Evolutionary conservation across 78 protist genomes (phyloP).

Genomic region (Dictyostelium purpureum): DNA sequence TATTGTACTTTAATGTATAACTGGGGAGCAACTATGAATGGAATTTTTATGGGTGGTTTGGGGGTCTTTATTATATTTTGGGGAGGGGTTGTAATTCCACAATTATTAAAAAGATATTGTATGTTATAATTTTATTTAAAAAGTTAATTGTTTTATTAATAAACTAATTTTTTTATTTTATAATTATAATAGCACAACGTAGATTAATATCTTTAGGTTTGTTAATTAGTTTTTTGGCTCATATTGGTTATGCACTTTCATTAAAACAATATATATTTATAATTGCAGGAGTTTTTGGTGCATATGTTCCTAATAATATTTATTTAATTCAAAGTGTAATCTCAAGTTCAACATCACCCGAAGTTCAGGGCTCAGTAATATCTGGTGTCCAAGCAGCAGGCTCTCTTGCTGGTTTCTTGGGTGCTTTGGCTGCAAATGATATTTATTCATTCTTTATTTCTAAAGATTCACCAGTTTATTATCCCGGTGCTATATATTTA

Average conservation of each 20-base stretch:
- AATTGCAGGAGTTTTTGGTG: neutral
- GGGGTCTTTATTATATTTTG: neutral
- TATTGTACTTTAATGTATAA: neutral
- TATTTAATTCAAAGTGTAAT: neutral
- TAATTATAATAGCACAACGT: no score
- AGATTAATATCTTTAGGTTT: no score
- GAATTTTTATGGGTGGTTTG: neutral
- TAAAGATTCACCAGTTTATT: neutral
- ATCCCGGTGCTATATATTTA: constrained; percentile 4
- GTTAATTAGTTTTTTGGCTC: no score
- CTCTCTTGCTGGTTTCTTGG: neutral
- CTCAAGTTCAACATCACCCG: neutral
- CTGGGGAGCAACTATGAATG: neutral
- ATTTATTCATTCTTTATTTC: neutral
- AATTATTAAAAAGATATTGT: no score
- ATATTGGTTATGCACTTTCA: no score
- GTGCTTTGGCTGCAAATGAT: neutral
- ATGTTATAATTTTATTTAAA: no score
- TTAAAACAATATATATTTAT: neutral
- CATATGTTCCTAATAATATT: neutral
- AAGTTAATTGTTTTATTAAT: no score
- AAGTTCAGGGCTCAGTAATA: neutral
- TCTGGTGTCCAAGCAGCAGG: neutral
- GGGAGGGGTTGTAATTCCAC: neutral
- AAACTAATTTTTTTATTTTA: no score